These are phyloP conservation scores for Litsea cubeba DNA, from an alignment of 164 flowering plant species.

Conservation along the genomic window DNA sequence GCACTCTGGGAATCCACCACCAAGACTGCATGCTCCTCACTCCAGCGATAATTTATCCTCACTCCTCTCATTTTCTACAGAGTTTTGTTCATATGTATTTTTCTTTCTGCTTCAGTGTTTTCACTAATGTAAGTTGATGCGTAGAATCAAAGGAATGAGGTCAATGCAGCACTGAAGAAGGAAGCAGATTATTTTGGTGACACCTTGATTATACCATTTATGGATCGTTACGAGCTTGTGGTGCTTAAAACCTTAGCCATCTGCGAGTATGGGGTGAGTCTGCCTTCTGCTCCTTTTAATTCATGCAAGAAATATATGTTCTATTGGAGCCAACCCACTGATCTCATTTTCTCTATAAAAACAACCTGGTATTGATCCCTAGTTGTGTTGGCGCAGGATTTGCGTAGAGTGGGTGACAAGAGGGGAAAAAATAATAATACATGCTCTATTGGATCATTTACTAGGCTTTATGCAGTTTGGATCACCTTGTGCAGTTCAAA, in stretches of 20 bases:
- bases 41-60: too few species aligned
- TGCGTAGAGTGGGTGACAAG: too few species aligned
- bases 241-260: conserved; percentile 95
- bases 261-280: conserved; percentile 89
- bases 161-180: conserved; percentile 72
- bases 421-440: too few species aligned
- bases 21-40: neutral
- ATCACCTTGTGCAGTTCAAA: too few species aligned
- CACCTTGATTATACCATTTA: conserved; percentile 77
- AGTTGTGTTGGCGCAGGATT: too few species aligned
- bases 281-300: neutral
- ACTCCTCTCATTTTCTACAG: neutral
- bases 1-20: neutral
- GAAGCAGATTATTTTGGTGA: conserved; percentile 95
- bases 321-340: too few species aligned
- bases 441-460: too few species aligned
- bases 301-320: neutral
- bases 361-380: too few species aligned
- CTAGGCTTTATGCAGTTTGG: too few species aligned
- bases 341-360: too few species aligned
- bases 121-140: conserved; percentile 4
- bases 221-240: conserved; percentile 96
- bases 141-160: conserved; percentile 86
- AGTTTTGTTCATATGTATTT: neutral
- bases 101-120: neutral